A percentile compares a stretch with the other conserved stretches of the same genome.
Conservation (phyloP, 441 rosid genomes). For the Croton setiger region DNA sequence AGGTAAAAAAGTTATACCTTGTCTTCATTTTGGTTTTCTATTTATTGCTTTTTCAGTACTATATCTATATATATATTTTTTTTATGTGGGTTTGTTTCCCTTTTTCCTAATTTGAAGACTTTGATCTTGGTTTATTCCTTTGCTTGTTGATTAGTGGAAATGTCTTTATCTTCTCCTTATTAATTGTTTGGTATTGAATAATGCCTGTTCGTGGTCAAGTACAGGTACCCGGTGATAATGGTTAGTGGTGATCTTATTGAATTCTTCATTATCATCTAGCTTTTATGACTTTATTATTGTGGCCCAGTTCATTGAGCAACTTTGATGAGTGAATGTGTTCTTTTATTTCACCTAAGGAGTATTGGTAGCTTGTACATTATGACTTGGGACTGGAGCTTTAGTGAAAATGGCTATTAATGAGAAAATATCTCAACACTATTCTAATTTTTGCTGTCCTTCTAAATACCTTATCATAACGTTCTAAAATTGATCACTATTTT, state of each 20-base stretch:
- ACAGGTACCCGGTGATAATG: constrained; percentile 13
- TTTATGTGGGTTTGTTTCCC: constrained; percentile 6
- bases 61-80: too few species aligned
- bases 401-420: constrained; percentile 15
- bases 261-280: constrained; percentile 7
- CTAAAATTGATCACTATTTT: constrained; percentile 1
- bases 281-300: constrained; percentile 11
- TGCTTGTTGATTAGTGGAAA: constrained; percentile 21
- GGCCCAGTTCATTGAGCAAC: constrained; percentile 1
- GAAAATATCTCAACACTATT: constrained; percentile 13
- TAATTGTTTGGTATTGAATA: constrained; percentile 6
- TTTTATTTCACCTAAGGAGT: background rate
- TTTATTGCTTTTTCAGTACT: background rate
- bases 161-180: constrained; percentile 1
- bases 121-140: constrained; percentile 22
- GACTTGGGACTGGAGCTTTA: constrained; percentile 4
- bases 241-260: constrained; percentile 17
- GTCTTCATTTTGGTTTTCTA: background rate
- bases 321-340: constrained; percentile 14
- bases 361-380: constrained; percentile 18
- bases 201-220: constrained; percentile 9
- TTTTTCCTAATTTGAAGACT: constrained; percentile 12
- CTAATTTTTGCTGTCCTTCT: background rate
- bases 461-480: constrained; percentile 17
- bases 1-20: constrained; percentile 37